These are phyloP conservation scores for Fusarium anguioides DNA, from an alignment of 2,329 filamentous ascomycete genomes.

Conservation along the genomic window DNA sequence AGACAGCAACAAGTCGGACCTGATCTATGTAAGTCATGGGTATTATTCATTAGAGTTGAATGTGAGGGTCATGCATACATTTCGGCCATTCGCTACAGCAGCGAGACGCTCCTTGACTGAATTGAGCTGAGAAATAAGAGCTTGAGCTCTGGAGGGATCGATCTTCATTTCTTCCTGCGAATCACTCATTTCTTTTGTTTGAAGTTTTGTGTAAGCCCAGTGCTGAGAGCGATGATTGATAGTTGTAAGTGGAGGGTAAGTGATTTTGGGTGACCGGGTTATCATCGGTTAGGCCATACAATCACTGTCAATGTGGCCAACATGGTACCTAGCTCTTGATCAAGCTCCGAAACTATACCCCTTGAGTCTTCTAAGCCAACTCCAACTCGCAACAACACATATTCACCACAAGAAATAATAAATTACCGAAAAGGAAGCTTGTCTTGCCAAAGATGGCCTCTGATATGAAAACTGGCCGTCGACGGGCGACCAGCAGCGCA, in stretches of 20 bases:
- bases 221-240: slow-evolving; percentile 4
- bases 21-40: slow-evolving; percentile 51
- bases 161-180: slow-evolving; percentile 67
- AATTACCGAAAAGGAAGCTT: background rate
- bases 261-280: slow-evolving; percentile 43
- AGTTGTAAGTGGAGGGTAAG: slow-evolving; percentile 43
- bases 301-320: slow-evolving; percentile 24
- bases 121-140: slow-evolving; percentile 71
- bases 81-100: slow-evolving; percentile 63
- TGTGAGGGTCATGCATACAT: slow-evolving; percentile 56
- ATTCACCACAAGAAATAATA: background rate
- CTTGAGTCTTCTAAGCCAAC: slow-evolving; percentile 10
- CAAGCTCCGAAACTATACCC: slow-evolving; percentile 16
- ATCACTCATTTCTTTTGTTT: slow-evolving; percentile 55
- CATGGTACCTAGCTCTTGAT: slow-evolving; percentile 5
- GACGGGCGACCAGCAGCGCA: slow-evolving; percentile 61
- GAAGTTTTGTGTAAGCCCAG: background rate
- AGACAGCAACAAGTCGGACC: slow-evolving; percentile 92
- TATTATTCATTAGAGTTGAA: background rate
- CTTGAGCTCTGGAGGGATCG: slow-evolving; percentile 69
- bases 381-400: slow-evolving; percentile 1
- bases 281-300: slow-evolving; percentile 48
- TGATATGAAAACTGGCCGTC: slow-evolving; percentile 51
- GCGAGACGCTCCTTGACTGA: slow-evolving; percentile 69
- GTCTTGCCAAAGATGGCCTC: slow-evolving; percentile 46